phyloP scores from a whole-genome alignment of 2,329 filamentous ascomycete species.

The Ustulina deusta region DNA sequence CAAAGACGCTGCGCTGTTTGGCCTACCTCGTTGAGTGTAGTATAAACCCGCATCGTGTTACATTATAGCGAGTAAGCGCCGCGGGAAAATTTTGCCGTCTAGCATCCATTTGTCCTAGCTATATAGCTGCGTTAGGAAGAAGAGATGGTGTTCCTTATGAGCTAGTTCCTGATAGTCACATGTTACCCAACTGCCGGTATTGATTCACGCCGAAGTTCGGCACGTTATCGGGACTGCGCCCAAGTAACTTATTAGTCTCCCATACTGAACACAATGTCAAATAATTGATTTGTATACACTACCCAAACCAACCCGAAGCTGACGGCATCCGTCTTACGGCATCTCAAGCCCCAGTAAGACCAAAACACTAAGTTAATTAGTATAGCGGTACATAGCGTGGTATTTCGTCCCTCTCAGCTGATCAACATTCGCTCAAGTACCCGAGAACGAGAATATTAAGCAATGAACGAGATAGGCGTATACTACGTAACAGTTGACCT shows the following conservation, averaged over 20 bases:
- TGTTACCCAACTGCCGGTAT: neutral
- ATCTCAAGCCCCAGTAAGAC: slow-evolving; percentile 2
- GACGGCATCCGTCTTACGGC: slow-evolving; percentile 2
- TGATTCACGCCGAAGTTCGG: slow-evolving; percentile 5
- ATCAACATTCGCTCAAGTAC: neutral
- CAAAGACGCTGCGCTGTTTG: slow-evolving; percentile 7
- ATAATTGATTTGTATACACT: slow-evolving; percentile 10
- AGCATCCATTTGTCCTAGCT: neutral
- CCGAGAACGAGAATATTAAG: slow-evolving; percentile 19
- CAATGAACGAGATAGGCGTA: neutral
- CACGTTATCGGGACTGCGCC: neutral
- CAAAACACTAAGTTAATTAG: slow-evolving; percentile 7
- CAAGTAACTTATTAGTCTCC: neutral
- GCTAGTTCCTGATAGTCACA: neutral
- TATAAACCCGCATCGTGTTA: slow-evolving; percentile 10
- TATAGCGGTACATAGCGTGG: neutral
- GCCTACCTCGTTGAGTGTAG: slow-evolving; percentile 30
- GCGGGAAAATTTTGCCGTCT: neutral
- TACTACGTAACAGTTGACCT: neutral
- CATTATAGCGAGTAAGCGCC: slow-evolving; percentile 10
- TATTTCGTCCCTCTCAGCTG: slow-evolving; percentile 1
- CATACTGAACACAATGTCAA: neutral
- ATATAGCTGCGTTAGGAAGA: neutral
- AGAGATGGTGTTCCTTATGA: neutral
- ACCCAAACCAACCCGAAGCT: neutral